A percentile compares a stretch with the other conserved stretches of the same genome.
Evolutionary conservation across 306 rosid species (phyloP).

Genomic region (Medicago lupulina): DNA sequence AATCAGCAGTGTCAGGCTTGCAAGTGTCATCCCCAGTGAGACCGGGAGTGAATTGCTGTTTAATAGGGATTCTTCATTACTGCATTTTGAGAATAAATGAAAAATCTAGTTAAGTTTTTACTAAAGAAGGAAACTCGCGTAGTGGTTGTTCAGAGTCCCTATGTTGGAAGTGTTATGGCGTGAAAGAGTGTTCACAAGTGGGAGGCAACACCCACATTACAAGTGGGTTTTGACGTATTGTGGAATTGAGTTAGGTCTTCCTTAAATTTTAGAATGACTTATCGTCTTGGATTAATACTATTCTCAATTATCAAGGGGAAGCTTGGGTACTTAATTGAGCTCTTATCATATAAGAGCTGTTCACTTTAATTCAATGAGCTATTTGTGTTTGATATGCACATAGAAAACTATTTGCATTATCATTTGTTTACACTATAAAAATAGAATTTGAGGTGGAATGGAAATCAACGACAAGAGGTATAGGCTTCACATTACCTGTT

Average conservation of each 20-base stretch:
- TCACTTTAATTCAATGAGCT: slow-evolving; percentile 1
- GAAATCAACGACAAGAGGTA: not conserved
- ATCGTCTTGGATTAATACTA: slow-evolving; percentile 35
- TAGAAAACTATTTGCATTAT: slow-evolving; percentile 13
- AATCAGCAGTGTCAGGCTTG: slow-evolving; percentile 16
- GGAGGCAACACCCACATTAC: not conserved
- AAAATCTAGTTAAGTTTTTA: slow-evolving; percentile 28
- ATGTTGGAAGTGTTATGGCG: not conserved
- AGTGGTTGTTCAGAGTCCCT: slow-evolving; percentile 8
- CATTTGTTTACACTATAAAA: slow-evolving; percentile 6
- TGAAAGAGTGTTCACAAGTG: slow-evolving; percentile 11
- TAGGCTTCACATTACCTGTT: slow-evolving; percentile 2
- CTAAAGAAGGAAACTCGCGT: slow-evolving; percentile 17
- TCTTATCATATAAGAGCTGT: not conserved
- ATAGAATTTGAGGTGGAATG: slow-evolving; percentile 2
- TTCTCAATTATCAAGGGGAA: not conserved
- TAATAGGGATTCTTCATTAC: slow-evolving; percentile 13
- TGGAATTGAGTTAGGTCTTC: not conserved
- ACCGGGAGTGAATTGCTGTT: slow-evolving; percentile 14
- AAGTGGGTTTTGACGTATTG: not conserved
- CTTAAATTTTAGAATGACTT: not conserved
- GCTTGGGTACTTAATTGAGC: not conserved
- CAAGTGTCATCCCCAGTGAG: slow-evolving; percentile 18
- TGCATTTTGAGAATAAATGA: slow-evolving; percentile 27
- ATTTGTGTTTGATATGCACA: not conserved